Evolutionary conservation across 2,329 filamentous ascomycete genomes (phyloP), one percentile per base, ranked within the genome.

Genomic region (Stachybotrys chlorohalonatus): DNA sequence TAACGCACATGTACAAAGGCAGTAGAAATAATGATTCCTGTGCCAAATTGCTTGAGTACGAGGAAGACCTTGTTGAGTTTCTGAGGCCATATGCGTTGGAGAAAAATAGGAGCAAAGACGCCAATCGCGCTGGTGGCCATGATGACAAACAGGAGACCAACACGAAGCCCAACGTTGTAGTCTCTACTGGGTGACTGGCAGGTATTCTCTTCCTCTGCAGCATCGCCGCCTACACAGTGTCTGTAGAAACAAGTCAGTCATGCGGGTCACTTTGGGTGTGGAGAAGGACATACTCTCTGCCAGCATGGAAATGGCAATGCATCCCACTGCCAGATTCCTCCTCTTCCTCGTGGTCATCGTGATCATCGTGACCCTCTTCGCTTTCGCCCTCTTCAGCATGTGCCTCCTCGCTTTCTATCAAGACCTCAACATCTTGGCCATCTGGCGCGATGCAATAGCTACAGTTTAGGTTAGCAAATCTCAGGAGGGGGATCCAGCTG

Each of bases 101-200:
- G 71, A 17, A 89, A 62, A 49, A 91, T 84, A 0, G 88, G 88
- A 0, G 74, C 72, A 63, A 86, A 88, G 15, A 89, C 86, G 72
- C 84, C 87, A 30, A 90, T 75, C 0, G 78, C 76, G 60, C 86
- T 88, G 2, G 87, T 88, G 0, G 74, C 78, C 1, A 91, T 74
- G 49, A 91, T 82, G 39, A 84, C 86, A 63, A 91, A 91, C 17
- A 91, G 70, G 0, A 89, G 78, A 1, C 87, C 88, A 52, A 90
- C 76, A 8, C 88, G 80, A 3, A 91, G 75, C 1, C 76, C 75
- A 17, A 90, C 74, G 61, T 91, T 82, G 71, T 90, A 91, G 52
- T 86, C 71, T 53, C 76, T 69, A 36, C 70, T 63, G 6, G 68
- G 64, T 45, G 68, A 71, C 1, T 74, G 72, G 63, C 84, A 87